Base-by-base conservation (phyloP, 2,329 filamentous ascomycete species). In the Penicillium sclerotigenum region DNA sequence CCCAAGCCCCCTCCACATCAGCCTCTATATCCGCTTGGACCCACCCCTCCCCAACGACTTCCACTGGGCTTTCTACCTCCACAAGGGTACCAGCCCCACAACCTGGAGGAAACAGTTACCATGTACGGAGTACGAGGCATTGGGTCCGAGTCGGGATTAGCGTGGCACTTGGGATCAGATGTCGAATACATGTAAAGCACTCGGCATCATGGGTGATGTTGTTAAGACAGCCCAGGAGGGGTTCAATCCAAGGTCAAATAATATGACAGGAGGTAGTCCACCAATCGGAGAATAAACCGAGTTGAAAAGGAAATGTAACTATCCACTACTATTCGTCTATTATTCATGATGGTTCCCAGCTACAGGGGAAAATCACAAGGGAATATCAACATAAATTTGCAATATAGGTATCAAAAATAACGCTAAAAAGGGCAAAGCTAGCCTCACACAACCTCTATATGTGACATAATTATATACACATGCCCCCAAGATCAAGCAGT, bases 1-100 rank as follows among this genome's bases (percentile, higher is more conserved):
- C 13, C 46, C 24, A 24, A 13, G 6, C 18, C 18, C 46, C 14
- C 52, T 54, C 22, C 24, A 50, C 38, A 43, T 54, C 4, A 36
- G 11, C 31, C 52, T 54, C 31, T 54, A 50, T 13, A 31, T 50
- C 18, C 52, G 52, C 37, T 54, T 46, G 9, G 52, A 54, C 24
- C 46, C 52, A 14, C 52, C 52, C 2, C 24, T 46, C 29, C 43
- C 34, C 20, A 53, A 56, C 33, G 58, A 59, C 40, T 59, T 58
- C 18, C 55, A 59, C 40, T 59, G 58, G 55, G 55, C 47, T 22
- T 49, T 50, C 36, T 60, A 60, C 46, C 47, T 60, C 8, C 52
- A 60, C 31, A 24, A 47, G 5, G 47, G 45, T 9, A 40, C 34
- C 2, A 38, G 24, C 31, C 9, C 38, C 16, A 24, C 28, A n/a